phyloP scores from a whole-genome alignment of 352 stramenopile genomes.

The Thalassiosira mediterranea region DNA sequence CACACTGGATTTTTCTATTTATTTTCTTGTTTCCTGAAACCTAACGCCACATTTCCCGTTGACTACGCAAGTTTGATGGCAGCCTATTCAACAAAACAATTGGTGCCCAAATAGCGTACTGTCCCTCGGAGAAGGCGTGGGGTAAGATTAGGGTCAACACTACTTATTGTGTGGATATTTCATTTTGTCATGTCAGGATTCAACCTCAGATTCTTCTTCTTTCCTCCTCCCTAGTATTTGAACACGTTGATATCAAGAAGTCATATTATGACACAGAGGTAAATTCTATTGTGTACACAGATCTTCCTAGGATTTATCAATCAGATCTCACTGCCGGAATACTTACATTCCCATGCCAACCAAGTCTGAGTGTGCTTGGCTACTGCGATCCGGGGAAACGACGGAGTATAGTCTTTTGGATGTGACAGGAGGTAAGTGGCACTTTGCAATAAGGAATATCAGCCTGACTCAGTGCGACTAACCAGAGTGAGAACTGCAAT shows the following conservation, averaged over 20 bases:
- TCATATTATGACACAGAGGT: background rate
- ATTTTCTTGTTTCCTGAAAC: background rate
- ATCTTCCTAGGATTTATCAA: too few species aligned
- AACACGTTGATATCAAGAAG: conserved; percentile 30
- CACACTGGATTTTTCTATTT: background rate
- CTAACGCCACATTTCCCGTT: background rate
- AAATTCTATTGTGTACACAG: too few species aligned
- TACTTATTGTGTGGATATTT: too few species aligned
- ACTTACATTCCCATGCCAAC: background rate
- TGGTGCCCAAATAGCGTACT: conserved; percentile 37
- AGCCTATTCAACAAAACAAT: conserved; percentile 14
- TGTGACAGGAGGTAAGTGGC: background rate
- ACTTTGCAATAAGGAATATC: too few species aligned
- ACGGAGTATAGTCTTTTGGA: background rate
- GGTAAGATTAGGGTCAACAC: background rate
- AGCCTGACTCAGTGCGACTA: too few species aligned
- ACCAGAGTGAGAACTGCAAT: too few species aligned
- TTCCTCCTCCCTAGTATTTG: conserved; percentile 20
- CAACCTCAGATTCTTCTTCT: too few species aligned
- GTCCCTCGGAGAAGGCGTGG: conserved; percentile 4
- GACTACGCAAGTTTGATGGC: conserved; percentile 1
- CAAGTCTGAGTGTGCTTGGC: conserved; percentile 29
- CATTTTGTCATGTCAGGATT: too few species aligned
- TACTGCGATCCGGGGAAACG: conserved; percentile 19
- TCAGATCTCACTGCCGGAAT: background rate